Percentiles rank a stretch among this genome's conserved stretches.
Conservation (phyloP, 1,284 basidiomycete species). For the Puccinia polysora region DNA sequence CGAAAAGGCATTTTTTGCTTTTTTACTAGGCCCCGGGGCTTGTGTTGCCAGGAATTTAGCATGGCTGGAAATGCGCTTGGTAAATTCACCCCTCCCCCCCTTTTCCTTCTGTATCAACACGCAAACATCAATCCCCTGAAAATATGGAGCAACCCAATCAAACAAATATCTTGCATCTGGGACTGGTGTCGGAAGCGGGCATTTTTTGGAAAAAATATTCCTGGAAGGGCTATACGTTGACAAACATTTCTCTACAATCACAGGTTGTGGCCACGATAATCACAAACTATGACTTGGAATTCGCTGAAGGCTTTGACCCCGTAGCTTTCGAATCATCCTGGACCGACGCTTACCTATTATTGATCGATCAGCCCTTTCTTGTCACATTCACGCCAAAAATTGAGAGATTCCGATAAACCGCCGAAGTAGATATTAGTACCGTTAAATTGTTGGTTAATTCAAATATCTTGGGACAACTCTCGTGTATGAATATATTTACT, state of each 20-base stretch:
- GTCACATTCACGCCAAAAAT: slow-evolving; percentile 15
- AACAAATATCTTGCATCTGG: too few relatives aligned
- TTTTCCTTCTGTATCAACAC: too few relatives aligned
- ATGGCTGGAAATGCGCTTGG: slow-evolving; percentile 39
- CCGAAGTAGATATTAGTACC: too few relatives aligned
- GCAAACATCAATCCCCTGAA: too few relatives aligned
- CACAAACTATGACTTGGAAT: slow-evolving; percentile 23
- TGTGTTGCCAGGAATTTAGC: slow-evolving; percentile 48
- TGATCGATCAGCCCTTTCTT: slow-evolving; percentile 28
- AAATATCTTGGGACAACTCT: too few relatives aligned
- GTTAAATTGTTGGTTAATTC: too few relatives aligned
- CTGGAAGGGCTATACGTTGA: not conserved
- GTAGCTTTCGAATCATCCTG: slow-evolving; percentile 30
- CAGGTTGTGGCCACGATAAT: slow-evolving; percentile 31
- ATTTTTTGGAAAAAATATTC: too few relatives aligned
- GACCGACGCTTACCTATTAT: slow-evolving; percentile 36
- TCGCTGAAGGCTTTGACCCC: slow-evolving; percentile 32
- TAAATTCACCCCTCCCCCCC: not conserved
- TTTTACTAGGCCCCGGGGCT: slow-evolving; percentile 46
- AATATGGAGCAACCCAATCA: too few relatives aligned
- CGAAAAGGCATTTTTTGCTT: slow-evolving; percentile 27
- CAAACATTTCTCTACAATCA: not conserved
- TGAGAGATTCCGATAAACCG: not conserved
- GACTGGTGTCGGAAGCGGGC: too few relatives aligned
- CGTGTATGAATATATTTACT: too few relatives aligned